Conservation (phyloP, 2,329 filamentous ascomycete genomes). For the Paramyrothecium roridum region DNA sequence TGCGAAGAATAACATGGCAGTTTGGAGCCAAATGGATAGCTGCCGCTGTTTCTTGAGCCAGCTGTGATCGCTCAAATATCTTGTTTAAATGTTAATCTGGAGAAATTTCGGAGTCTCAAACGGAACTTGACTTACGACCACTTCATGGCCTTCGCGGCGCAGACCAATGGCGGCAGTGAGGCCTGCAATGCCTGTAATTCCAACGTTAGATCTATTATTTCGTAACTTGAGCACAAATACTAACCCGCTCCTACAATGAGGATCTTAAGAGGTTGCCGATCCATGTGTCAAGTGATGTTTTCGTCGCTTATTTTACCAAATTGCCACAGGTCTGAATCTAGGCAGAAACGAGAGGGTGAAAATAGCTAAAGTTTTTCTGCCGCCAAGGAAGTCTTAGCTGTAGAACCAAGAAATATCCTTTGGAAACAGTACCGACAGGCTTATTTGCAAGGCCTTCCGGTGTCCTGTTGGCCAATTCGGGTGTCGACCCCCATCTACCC, state of each 20-base stretch:
- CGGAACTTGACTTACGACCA: slow-evolving; percentile 28
- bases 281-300: not conserved
- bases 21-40: slow-evolving; percentile 64
- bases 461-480: no score
- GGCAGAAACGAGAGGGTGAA: not conserved
- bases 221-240: not conserved
- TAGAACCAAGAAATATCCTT: no score
- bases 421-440: no score
- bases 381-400: no score
- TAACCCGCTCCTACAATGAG: slow-evolving; percentile 18
- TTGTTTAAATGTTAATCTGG: no score
- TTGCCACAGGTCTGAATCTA: not conserved
- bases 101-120: no score
- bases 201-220: no score
- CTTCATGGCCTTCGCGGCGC: slow-evolving; percentile 43
- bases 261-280: slow-evolving; percentile 7
- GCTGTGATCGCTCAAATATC: slow-evolving; percentile 53
- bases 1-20: slow-evolving; percentile 51
- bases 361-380: no score
- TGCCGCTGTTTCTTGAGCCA: slow-evolving; percentile 55
- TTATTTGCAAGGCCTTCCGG: no score
- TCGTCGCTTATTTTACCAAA: not conserved
- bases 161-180: slow-evolving; percentile 45
- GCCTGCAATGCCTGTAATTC: slow-evolving; percentile 39
- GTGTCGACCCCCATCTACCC: no score